Conservation (phyloP, 2,329 filamentous ascomycete species). For the Cercospora beticola region DNA sequence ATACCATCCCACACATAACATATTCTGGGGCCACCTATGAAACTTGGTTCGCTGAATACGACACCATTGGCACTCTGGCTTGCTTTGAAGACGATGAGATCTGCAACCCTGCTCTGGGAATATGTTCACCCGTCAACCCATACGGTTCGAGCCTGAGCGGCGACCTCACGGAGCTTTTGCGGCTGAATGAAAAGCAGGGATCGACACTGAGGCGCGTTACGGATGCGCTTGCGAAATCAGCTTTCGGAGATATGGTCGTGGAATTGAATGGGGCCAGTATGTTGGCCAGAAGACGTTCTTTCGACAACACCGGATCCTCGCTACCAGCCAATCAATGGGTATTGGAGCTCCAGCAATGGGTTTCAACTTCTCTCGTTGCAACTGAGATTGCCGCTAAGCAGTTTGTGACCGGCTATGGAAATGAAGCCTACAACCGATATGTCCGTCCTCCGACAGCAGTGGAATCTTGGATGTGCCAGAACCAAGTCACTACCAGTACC, state of each 20-base stretch:
- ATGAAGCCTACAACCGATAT: neutral
- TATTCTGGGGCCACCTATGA: neutral
- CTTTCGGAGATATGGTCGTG: neutral
- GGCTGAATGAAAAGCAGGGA: neutral
- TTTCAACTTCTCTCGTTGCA: neutral
- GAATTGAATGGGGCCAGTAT: neutral
- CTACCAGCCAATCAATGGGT: neutral
- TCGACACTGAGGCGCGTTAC: neutral
- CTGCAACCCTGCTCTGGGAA: neutral
- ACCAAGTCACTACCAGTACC: slow-evolving; percentile 2
- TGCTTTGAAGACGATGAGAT: slow-evolving; percentile 10
- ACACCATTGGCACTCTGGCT: slow-evolving; percentile 4
- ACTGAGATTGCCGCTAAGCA: neutral
- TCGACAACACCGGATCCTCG: neutral
- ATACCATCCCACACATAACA: neutral
- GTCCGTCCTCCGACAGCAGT: neutral
- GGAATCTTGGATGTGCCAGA: slow-evolving; percentile 1
- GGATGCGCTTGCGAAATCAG: neutral
- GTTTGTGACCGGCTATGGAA: neutral
- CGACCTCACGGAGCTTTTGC: neutral
- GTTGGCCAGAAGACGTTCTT: neutral
- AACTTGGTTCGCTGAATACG: slow-evolving; percentile 7
- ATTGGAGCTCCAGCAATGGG: neutral
- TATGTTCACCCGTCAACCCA: neutral
- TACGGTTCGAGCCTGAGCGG: neutral